phyloP scores from a whole-genome alignment of 768 basidiomycete species.

The Mycena chlorophos region DNA sequence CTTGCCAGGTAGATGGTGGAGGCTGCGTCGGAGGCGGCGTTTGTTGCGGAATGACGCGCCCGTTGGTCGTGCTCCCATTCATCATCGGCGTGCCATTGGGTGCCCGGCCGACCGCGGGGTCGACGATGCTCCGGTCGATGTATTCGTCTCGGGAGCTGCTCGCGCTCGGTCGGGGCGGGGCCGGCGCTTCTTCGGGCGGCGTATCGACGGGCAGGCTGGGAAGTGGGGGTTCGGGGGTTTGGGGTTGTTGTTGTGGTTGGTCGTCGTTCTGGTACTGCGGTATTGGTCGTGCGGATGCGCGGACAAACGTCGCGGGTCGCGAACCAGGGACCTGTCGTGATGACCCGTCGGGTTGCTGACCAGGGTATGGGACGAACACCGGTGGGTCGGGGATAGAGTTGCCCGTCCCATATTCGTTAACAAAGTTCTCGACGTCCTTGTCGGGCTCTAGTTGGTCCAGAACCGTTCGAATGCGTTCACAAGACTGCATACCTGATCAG shows the following conservation, averaged over 20 bases:
- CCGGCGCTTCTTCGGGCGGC: conserved; percentile 2
- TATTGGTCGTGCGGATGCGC: conserved; percentile 19
- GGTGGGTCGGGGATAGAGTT: conserved; percentile 86
- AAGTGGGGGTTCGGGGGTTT: background rate
- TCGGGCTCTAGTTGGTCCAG: conserved; percentile 89
- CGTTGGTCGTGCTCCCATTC: background rate
- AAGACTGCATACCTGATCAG: conserved; percentile 57
- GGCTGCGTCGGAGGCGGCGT: conserved; percentile 31
- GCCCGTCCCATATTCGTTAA: conserved; percentile 87
- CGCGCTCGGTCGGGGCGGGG: background rate
- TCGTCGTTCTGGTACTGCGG: conserved; percentile 11
- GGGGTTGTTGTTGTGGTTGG: background rate
- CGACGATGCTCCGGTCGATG: conserved; percentile 12
- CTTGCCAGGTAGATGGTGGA: conserved; percentile 20
- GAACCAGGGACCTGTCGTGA: conserved; percentile 26
- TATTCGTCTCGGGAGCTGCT: conserved; percentile 16
- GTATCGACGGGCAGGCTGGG: background rate
- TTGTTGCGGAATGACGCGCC: conserved; percentile 26
- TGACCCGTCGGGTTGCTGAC: conserved; percentile 16
- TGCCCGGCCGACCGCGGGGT: conserved; percentile 9
- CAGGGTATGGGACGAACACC: conserved; percentile 54
- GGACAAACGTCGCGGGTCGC: conserved; percentile 55
- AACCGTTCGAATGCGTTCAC: conserved; percentile 83
- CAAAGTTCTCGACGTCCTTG: conserved; percentile 88
- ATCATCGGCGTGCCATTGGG: conserved; percentile 11